phyloP scores from a whole-genome alignment of 208 protist species.

The Naegleria fowleri region DNA sequence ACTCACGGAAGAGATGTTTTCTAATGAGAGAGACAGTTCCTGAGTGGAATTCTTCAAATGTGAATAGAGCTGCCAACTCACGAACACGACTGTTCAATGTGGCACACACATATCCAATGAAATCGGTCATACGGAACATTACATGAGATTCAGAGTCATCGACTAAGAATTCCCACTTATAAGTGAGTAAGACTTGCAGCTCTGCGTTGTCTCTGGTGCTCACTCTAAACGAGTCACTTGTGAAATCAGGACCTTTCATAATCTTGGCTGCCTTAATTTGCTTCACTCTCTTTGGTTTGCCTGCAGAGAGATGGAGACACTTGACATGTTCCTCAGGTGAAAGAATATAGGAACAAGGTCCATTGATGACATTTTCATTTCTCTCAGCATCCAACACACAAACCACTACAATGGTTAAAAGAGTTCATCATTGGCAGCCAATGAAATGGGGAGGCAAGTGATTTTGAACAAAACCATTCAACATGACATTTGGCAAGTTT shows the following conservation, averaged over 20 bases:
- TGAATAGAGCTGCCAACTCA: conserved; percentile 75
- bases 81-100: conserved; percentile 88
- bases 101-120: conserved; percentile 94
- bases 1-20: conserved; percentile 72
- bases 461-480: too few relatives aligned
- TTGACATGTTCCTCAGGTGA: conserved; percentile 92
- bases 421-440: too few relatives aligned
- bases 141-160: conserved; percentile 47
- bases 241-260: conserved; percentile 86
- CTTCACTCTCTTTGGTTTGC: conserved; percentile 82
- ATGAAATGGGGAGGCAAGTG: too few relatives aligned
- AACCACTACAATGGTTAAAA: neutral
- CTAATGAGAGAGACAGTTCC: conserved; percentile 89
- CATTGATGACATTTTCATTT: conserved; percentile 73
- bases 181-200: conserved; percentile 81
- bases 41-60: conserved; percentile 93
- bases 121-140: conserved; percentile 89
- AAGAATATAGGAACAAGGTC: conserved; percentile 86
- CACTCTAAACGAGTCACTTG: conserved; percentile 81
- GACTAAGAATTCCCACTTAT: conserved; percentile 93
- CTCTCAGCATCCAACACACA: conserved; percentile 50
- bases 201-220: conserved; percentile 92
- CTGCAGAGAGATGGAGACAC: conserved; percentile 78
- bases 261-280: conserved; percentile 79
- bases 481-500: too few relatives aligned